Evolutionary conservation across 2,329 filamentous ascomycete species (phyloP), one percentile per base, ranked within the genome.

Genomic region (Pseudogymnoascus sp.): DNA sequence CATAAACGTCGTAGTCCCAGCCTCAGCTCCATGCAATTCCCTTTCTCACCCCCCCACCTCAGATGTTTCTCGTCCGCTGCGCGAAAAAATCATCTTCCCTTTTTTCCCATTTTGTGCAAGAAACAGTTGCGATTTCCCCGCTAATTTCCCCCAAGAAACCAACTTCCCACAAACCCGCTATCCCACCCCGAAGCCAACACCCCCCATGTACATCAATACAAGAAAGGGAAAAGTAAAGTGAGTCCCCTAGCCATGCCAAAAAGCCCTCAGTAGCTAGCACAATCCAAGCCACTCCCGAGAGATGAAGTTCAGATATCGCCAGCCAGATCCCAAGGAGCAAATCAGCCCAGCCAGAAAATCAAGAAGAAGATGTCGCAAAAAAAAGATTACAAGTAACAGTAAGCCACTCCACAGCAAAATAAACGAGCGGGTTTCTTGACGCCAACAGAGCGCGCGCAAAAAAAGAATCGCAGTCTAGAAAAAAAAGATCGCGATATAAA

Each of bases 361-460:
- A 28, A 31, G 10, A 23, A 15, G 21, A 47, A 47, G 8, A 26
- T 47, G 8, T 10, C 42, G 42, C 42, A 53, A 53, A 53, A 53
- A 53, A 53, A 53, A 47, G 42, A 53, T 53, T 53, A 53, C 44
- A 53, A 53, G 44, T 53, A 53, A 53, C 44, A 53, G 44, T 53
- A 53, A 53, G 17, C 44, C 44, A 53, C 44, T 53, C 44, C 44
- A 53, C 23, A 53, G 44, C 44, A 28, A 31, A 28, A 31, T 5
- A 28, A 53, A 31, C 44, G 44, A 53, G 44, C 31, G 44, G 44
- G 44, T 28, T 53, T 17, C 10, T 10, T n/a, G 44, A 53, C 44
- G 44, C 44, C 44, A 28, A 28, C 26, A 53, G n/a, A 21, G 15
- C 23, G 23, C 44, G 23, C 44, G 44, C 44, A 17, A 53, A 44